phyloP scores from a whole-genome alignment of 805 yeast species.

The Candida lessepsii region DNA sequence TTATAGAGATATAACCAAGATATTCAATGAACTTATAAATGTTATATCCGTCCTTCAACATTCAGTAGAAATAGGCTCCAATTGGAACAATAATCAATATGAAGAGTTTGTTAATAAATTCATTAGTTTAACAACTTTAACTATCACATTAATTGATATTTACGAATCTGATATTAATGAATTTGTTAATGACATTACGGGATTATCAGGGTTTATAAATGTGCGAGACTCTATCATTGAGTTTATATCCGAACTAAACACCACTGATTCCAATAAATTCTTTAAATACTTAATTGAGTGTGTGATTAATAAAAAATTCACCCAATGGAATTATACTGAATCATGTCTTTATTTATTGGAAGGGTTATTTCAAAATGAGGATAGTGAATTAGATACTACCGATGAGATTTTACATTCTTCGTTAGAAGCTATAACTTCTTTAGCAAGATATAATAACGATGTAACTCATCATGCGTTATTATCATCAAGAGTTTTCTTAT shows the following conservation, averaged over 20 bases:
- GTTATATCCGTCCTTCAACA: conserved; percentile 24
- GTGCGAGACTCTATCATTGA: conserved; percentile 65
- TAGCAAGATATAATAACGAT: neutral
- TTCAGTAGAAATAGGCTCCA: conserved; percentile 19
- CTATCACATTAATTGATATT: conserved; percentile 41
- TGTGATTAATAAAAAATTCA: neutral
- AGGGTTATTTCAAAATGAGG: conserved; percentile 43
- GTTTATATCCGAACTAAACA: conserved; percentile 49
- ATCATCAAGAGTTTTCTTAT: conserved; percentile 47
- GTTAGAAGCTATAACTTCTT: neutral
- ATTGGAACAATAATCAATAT: conserved; percentile 21
- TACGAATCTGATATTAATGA: conserved; percentile 64
- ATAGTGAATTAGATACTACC: conserved; percentile 20
- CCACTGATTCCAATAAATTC: conserved; percentile 32
- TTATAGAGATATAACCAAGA: conserved; percentile 9
- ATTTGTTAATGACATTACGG: conserved; percentile 74
- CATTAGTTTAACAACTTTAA: conserved; percentile 36
- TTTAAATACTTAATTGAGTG: conserved; percentile 13
- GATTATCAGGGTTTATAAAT: conserved; percentile 51
- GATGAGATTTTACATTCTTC: conserved; percentile 13
- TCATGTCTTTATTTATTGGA: conserved; percentile 41
- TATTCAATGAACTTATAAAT: conserved; percentile 12
- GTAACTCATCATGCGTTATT: conserved; percentile 31
- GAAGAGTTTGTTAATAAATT: conserved; percentile 3
- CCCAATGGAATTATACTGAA: conserved; percentile 37